These are phyloP conservation scores for Plasmodium inui DNA, from an alignment of 169 alveolate genomes.

Conservation along the genomic window DNA sequence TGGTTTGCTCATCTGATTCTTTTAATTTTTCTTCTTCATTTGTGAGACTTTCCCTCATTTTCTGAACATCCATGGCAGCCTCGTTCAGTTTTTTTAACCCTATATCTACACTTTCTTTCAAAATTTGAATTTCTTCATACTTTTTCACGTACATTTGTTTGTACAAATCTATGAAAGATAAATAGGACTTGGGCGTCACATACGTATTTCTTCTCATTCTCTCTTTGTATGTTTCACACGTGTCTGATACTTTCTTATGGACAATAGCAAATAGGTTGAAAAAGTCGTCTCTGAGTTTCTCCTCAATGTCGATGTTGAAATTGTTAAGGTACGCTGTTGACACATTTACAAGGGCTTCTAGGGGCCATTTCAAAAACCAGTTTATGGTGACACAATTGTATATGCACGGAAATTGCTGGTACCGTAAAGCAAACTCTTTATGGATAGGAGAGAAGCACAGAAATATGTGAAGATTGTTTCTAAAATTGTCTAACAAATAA, in stretches of 20 bases:
- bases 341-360: slow-evolving; percentile 96
- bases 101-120: slow-evolving; percentile 91
- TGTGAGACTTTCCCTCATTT: slow-evolving; percentile 93
- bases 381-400: slow-evolving; percentile 96
- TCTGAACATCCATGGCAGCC: slow-evolving; percentile 94
- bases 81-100: slow-evolving; percentile 95
- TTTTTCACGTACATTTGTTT: slow-evolving; percentile 92
- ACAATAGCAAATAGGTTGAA: slow-evolving; percentile 78
- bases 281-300: slow-evolving; percentile 53
- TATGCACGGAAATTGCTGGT: slow-evolving; percentile 97
- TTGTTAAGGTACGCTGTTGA: slow-evolving; percentile 91
- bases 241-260: slow-evolving; percentile 91
- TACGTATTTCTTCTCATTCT: slow-evolving; percentile 96
- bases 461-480: slow-evolving; percentile 95
- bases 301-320: slow-evolving; percentile 80
- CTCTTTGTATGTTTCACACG: slow-evolving; percentile 93
- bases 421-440: slow-evolving; percentile 95
- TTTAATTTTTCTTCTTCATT: slow-evolving; percentile 93
- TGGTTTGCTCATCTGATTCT: slow-evolving; percentile 94
- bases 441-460: slow-evolving; percentile 97
- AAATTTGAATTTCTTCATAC: slow-evolving; percentile 92
- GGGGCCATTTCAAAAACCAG: slow-evolving; percentile 98
- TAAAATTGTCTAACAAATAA: slow-evolving; percentile 93
- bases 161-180: slow-evolving; percentile 94
- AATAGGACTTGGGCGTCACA: slow-evolving; percentile 97